Evolutionary conservation across 78 protist species (phyloP).

Genomic region (Speleostelium caveatum): DNA sequence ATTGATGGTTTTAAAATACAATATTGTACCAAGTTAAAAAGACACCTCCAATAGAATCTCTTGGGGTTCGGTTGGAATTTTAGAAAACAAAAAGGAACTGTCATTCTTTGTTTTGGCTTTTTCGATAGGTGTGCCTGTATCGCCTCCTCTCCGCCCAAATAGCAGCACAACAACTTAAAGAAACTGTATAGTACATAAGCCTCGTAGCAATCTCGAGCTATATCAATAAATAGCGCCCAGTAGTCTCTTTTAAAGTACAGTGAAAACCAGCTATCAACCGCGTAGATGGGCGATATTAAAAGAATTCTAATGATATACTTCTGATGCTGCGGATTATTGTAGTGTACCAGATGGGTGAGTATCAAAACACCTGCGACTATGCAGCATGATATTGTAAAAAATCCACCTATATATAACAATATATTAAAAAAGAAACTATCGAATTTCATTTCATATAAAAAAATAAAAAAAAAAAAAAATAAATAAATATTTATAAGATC

Average conservation of each 20-base stretch:
- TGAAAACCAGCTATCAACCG: slow-evolving; percentile 23
- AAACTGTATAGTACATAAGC: slow-evolving; percentile 35
- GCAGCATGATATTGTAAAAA: not conserved
- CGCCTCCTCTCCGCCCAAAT: slow-evolving; percentile 46
- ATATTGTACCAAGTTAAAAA: slow-evolving; percentile 11
- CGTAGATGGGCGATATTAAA: slow-evolving; percentile 37
- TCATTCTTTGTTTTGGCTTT: slow-evolving; percentile 5
- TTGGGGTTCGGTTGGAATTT: slow-evolving; percentile 1
- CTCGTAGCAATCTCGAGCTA: slow-evolving; percentile 26
- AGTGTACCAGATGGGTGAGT: slow-evolving; percentile 5
- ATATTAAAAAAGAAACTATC: too few relatives aligned
- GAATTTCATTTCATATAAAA: too few relatives aligned
- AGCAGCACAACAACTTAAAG: slow-evolving; percentile 13
- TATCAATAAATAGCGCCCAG: slow-evolving; percentile 20
- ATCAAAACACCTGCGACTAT: slow-evolving; percentile 8
- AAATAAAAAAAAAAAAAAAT: too few relatives aligned
- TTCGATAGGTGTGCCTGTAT: not conserved
- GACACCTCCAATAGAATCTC: not conserved
- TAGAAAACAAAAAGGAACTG: not conserved
- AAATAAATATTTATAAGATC: too few relatives aligned
- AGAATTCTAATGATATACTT: slow-evolving; percentile 23
- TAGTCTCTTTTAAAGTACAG: slow-evolving; percentile 13
- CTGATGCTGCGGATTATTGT: slow-evolving; percentile 32
- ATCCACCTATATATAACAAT: not conserved
- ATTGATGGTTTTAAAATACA: slow-evolving; percentile 8